Percentiles rank a stretch among this genome's conserved stretches.
These are phyloP conservation scores for Colletotrichum sp. DNA, from an alignment of 2,329 filamentous ascomycete genomes.

Conservation along the genomic window DNA sequence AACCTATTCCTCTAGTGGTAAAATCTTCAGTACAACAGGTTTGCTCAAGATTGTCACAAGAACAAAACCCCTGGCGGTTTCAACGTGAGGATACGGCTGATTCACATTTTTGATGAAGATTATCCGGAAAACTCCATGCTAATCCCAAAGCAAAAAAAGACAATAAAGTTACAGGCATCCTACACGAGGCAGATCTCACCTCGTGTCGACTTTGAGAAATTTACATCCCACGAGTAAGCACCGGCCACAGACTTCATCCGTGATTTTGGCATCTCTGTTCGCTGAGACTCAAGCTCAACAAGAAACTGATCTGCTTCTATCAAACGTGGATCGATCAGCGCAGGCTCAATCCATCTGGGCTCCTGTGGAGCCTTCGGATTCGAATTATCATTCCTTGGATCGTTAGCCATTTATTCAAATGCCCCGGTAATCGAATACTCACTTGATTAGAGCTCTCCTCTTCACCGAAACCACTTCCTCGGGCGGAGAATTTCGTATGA, in stretches of 20 bases:
- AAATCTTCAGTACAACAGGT: rapidly evolving
- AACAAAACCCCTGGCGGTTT: background rate
- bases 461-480: background rate
- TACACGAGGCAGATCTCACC: background rate
- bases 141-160: background rate
- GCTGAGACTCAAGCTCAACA: background rate
- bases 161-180: rapidly evolving
- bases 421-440: background rate
- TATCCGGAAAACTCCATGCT: background rate
- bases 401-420: background rate
- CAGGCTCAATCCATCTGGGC: background rate
- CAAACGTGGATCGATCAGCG: background rate
- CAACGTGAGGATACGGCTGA: too few species aligned
- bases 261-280: background rate
- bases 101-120: rapidly evolving
- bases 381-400: background rate
- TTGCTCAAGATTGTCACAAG: background rate
- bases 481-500: background rate
- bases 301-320: background rate
- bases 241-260: background rate
- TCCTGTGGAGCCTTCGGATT: background rate
- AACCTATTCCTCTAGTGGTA: background rate
- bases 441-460: background rate
- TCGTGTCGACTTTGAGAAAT: background rate
- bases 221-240: background rate